Base-by-base conservation (phyloP, 148 eudicot genomes). In the Vaccinium macrocarpon region DNA sequence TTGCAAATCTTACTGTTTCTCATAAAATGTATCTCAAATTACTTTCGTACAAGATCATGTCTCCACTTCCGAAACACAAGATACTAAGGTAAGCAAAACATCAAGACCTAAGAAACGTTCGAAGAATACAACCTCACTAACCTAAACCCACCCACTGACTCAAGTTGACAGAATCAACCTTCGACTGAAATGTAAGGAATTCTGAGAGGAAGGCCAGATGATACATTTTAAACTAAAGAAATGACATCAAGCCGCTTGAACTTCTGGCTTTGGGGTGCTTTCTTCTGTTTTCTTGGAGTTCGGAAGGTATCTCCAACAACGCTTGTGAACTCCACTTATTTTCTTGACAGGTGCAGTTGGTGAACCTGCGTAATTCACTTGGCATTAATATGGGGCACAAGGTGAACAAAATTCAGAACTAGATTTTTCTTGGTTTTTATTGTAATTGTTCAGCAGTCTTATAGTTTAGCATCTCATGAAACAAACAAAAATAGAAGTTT, bases 271-370 rank as follows among this genome's bases (percentile, higher is more conserved):
- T 46, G 91, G 84, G 66, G 86, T 66, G 66, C 82, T 77, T 85
- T 91, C 88, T 66, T 86, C 89, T 42, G 61, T 78, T 88, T 85
- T 94, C 64, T 83, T 87, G 16, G 87, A 88, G 85, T 88, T 83
- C 18, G 88, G 84, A 76, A 96, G 86, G 89, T 94, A 96, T 84
- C 77, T 92, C 99, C 99, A 96, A 84, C 99, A 96, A 27, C 98
- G 95, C 90, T 96, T 96, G 90, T 96, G 93, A 83, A 96, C 99
- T 35, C 99, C 99, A 23, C 99, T 93, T 38, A 96, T 94, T 88
- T 93, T 96, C 91, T 94, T 96, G 38, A 95, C 92, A 76, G 88
- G 90, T 66, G 88, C 93, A 89, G 89, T 87, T 25, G 93, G 97
- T 49, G 88, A 49, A 64, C 99, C 99, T 96, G 90, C 89, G 88